Evolutionary conservation across 441 rosid genomes (phyloP).

Genomic region (Arabidopsis lyrata): DNA sequence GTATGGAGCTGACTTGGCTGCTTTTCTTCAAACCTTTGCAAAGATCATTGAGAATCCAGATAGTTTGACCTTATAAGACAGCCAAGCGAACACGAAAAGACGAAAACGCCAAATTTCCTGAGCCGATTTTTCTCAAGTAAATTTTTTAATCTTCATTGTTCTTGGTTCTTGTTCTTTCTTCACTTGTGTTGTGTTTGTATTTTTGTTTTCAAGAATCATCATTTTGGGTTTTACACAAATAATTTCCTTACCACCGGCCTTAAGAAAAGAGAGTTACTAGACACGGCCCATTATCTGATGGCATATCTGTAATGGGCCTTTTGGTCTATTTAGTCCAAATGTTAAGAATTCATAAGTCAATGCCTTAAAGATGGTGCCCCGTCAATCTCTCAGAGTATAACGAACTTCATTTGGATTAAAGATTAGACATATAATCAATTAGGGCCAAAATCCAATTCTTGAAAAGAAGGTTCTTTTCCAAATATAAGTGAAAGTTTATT

Average conservation of each 20-base stretch:
- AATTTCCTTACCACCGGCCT: neutral
- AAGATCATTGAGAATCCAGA: slow-evolving; percentile 90
- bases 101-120: slow-evolving; percentile 21
- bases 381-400: neutral
- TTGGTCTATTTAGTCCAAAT: neutral
- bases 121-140: slow-evolving; percentile 8
- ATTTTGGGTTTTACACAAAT: slow-evolving; percentile 29
- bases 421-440: neutral
- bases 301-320: slow-evolving; percentile 5
- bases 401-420: neutral
- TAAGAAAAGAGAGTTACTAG: neutral
- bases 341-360: neutral
- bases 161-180: slow-evolving; percentile 13
- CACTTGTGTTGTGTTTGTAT: slow-evolving; percentile 14
- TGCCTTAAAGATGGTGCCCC: neutral
- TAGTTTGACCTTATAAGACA: slow-evolving; percentile 68
- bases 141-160: slow-evolving; percentile 8
- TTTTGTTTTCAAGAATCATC: slow-evolving; percentile 21
- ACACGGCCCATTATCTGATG: neutral
- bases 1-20: slow-evolving; percentile 96
- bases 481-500: no score
- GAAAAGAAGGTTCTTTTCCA: no score
- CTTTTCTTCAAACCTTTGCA: slow-evolving; percentile 90
- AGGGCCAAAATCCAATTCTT: neutral
- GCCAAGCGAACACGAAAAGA: neutral